A percentile compares a stretch with the other conserved stretches of the same genome.
These are phyloP conservation scores for Rhododendron williamsianum DNA, from an alignment of 148 eudicot genomes.

Conservation along the genomic window DNA sequence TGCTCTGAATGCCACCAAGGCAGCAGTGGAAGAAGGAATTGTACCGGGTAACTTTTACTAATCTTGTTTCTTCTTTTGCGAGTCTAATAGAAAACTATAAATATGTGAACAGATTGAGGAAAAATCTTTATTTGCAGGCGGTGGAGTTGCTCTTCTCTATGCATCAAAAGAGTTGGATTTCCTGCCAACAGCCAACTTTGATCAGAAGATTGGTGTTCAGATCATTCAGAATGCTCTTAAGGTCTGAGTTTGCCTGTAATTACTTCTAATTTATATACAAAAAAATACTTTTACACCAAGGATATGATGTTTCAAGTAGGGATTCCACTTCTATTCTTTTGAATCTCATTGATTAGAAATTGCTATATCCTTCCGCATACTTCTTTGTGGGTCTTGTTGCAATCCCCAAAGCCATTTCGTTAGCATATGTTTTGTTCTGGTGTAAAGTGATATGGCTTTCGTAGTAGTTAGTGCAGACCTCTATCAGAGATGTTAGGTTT, in stretches of 20 bases:
- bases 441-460: neutral
- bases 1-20: slow-evolving; percentile 95
- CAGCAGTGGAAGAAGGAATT: slow-evolving; percentile 97
- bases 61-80: neutral
- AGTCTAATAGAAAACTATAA: neutral
- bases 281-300: too few relatives aligned
- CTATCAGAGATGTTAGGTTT: neutral
- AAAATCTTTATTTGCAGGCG: slow-evolving; percentile 23
- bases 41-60: slow-evolving; percentile 53
- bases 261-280: too few relatives aligned
- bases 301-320: neutral
- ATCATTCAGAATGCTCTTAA: slow-evolving; percentile 48
- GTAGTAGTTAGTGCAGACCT: neutral
- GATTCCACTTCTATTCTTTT: neutral
- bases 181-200: slow-evolving; percentile 46
- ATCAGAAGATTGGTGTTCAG: slow-evolving; percentile 55
- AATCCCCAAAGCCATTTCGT: neutral
- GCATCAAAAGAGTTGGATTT: slow-evolving; percentile 46
- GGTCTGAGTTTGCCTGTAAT: slow-evolving; percentile 7
- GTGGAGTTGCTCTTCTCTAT: slow-evolving; percentile 60
- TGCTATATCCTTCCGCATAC: neutral
- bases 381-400: too few relatives aligned
- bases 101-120: neutral
- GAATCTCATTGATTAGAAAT: neutral
- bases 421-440: neutral